Base-by-base conservation (phyloP, 2,329 filamentous ascomycete genomes). In the Diaporthe sp. region DNA sequence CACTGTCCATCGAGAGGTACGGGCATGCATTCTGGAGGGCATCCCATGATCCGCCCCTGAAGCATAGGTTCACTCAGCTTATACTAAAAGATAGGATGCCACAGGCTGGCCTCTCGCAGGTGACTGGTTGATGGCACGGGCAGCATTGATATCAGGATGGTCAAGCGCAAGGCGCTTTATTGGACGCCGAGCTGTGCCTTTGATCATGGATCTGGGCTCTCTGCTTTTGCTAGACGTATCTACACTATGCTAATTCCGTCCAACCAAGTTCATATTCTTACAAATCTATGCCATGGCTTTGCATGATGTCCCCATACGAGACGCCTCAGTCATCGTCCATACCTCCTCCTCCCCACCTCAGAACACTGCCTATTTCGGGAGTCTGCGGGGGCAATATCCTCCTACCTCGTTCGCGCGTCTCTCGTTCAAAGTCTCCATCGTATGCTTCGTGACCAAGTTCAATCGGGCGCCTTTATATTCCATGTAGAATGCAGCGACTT, bases 191-290 rank as follows among this genome's bases (percentile, higher is more conserved):
- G n/a, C 44, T 42, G 19, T 51, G n/a, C 47, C 44, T 53, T 44
- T 51, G 12, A 55, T 51, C 30, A 32, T 42, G n/a, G 22, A 51
- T 3, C 22, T 30, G 47, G 47, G 30, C 32, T 68, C 25, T 15
- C n/a, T 68, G 32, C 32, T 68, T 35, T 53, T 53, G 32, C 7
- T 68, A 63, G 39, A 71, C 56, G 27, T 70, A 58, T 70, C 27
- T 70, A 35, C n/a, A 58, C 25, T 47, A 37, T 35, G 9, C 55
- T 27, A 30, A 30, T 42, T n/a, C 53, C 44, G 47, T 53, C 63
- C 25, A 51, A 44, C 19, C 59, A 25, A 30, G 19, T 5, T 47
- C 17, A 22, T 61, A 15, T 42, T 51, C n/a, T 22, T 71, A 37
- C 42, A 51, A 27, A 27, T 63, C 15, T 30, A 25, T 39, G 19